These are phyloP conservation scores for Ophiostoma piceae DNA, from an alignment of 2,329 filamentous ascomycete genomes.

Conservation along the genomic window DNA sequence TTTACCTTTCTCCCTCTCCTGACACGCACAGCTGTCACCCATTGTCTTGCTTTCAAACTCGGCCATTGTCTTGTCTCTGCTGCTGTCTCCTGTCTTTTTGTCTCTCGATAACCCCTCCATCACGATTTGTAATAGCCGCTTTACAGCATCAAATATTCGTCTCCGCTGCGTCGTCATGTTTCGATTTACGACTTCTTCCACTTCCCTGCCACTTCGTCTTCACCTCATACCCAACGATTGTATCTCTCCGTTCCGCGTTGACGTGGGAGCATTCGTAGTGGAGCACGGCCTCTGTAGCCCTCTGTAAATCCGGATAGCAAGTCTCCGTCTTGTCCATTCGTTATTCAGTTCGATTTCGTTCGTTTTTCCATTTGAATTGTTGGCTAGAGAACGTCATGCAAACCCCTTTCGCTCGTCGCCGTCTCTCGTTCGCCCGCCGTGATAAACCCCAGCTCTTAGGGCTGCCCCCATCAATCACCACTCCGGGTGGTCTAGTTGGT, in stretches of 20 bases:
- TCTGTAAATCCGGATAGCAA: not conserved
- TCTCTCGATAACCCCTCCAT: not conserved
- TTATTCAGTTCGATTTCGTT: too few relatives aligned
- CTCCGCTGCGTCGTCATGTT: constrained; percentile 9
- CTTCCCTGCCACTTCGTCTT: not conserved
- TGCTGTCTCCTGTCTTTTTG: not conserved
- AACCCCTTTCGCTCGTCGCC: not conserved
- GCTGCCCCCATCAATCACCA: constrained; percentile 17
- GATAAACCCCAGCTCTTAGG: not conserved
- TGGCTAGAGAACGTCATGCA: constrained; percentile 6
- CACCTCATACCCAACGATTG: too few relatives aligned
- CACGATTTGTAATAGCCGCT: not conserved
- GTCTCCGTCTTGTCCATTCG: not conserved
- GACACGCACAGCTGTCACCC: constrained; percentile 6
- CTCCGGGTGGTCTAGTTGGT: constrained; percentile 26
- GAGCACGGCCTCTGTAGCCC: not conserved
- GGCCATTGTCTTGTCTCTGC: not conserved
- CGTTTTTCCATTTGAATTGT: not conserved
- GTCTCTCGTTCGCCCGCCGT: not conserved
- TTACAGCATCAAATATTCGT: not conserved
- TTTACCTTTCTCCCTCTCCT: not conserved
- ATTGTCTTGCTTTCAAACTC: not conserved
- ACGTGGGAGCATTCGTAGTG: constrained; percentile 1
- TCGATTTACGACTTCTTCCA: not conserved
- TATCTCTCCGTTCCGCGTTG: not conserved